These are phyloP conservation scores for Xerocomus spinulosus DNA, from an alignment of 768 basidiomycete genomes.

Conservation along the genomic window DNA sequence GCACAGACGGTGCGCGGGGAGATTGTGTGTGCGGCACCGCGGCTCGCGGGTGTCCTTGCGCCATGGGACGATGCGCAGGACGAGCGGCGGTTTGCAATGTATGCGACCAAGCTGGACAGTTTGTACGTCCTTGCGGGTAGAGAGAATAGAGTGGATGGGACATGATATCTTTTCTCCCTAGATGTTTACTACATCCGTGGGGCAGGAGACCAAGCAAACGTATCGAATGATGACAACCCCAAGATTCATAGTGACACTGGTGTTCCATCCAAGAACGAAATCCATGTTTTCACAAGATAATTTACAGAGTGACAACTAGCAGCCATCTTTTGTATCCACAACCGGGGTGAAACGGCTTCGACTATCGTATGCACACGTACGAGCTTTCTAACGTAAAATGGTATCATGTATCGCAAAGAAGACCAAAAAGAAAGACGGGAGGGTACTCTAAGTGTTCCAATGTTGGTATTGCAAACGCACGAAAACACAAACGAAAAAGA, in stretches of 20 bases:
- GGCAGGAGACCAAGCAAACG: too few relatives aligned
- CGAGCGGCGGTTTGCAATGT: slow-evolving; percentile 23
- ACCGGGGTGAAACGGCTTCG: neutral
- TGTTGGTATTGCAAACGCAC: slow-evolving; percentile 6
- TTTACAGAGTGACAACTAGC: slow-evolving; percentile 1
- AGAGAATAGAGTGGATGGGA: too few relatives aligned
- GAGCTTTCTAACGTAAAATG: slow-evolving; percentile 2
- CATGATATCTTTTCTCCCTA: too few relatives aligned
- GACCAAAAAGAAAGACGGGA: neutral
- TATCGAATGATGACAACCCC: too few relatives aligned
- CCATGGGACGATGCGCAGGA: slow-evolving; percentile 29
- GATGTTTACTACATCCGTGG: too few relatives aligned
- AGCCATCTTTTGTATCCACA: too few relatives aligned
- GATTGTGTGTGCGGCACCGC: slow-evolving; percentile 9
- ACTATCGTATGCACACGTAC: slow-evolving; percentile 17
- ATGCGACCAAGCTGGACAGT: slow-evolving; percentile 26
- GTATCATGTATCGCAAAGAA: slow-evolving; percentile 7
- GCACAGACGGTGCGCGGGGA: slow-evolving; percentile 17
- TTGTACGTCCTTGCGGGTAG: slow-evolving; percentile 15
- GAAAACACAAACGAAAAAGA: neutral
- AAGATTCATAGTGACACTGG: neutral
- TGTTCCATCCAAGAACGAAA: neutral
- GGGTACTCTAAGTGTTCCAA: slow-evolving; percentile 15
- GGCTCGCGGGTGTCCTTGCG: slow-evolving; percentile 15
- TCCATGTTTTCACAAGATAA: neutral